Evolutionary conservation across 192 early-diverging fungal genomes (phyloP), one percentile per base, ranked within the genome.

Genomic region (Backusella psychrophila): DNA sequence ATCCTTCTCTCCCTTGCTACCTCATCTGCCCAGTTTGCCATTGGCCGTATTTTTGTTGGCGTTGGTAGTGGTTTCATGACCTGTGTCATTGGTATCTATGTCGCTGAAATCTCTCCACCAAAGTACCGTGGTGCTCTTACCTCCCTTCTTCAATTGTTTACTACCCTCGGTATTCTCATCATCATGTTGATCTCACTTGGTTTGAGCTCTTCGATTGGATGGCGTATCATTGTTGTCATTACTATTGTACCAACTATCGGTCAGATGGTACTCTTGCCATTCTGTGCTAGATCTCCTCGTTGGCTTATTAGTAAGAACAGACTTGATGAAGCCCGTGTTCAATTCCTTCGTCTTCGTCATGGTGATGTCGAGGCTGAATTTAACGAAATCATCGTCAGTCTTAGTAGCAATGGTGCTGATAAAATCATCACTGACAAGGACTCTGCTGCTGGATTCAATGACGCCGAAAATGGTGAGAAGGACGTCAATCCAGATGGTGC

Each of bases 201-300:
- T 35, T 56, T 88, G 65, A 69, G 70, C 12, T 86, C 85, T 29
- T 42, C 73, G 12, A 76, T 72, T 8, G 74, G 78, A 29, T 91
- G 90, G 90, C 74, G 90, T 65, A 53, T 73, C 4, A 78, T 88
- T 31, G 85, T 86, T 38, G 80, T 78, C 35, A 80, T 88, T 35
- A 85, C 85, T 1, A 36, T 83, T 1, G 80, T 80, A 14, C 86
- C 89, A 6, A 78, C 79, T 26, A 78, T 92, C 33, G 70, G 90
- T 42, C 93, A 94, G 73, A 84, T 89, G 73, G 73, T 80, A 0
- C 39, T 88, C 72, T 81, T 93, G 6, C 87, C 88, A 9, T 82
- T 91, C 41, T 89, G 88, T 69, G 88, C 91, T 74, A 88, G 91
- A 76, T 90, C 87, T 39, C 93, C 92, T 4, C 87, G 88, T 56